Base-by-base conservation (phyloP, 2,329 filamentous ascomycete species). In the Nigrospora sphaerica region DNA sequence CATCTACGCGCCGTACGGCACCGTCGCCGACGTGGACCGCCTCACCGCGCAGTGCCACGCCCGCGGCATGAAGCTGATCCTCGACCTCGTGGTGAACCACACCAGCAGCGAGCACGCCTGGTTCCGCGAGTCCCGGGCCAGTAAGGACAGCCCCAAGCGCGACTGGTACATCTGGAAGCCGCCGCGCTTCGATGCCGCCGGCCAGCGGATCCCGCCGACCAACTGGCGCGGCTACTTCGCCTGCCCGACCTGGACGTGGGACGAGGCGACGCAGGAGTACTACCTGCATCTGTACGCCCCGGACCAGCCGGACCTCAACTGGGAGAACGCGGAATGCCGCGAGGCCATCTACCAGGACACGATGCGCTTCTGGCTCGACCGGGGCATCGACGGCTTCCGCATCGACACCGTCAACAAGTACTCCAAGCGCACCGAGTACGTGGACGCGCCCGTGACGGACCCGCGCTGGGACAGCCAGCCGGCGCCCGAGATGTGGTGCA, bases 271-370 rank as follows among this genome's bases (percentile, higher is more conserved):
- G 0, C 62, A 71, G 34, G 71, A 79, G 49, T 80, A 78, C 49
- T 80, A 78, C 47, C 63, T 80, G 1, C 74, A 76, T 52, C 69
- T 90, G 1, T 91, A 86, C 58, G 77, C 79, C 1, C 71, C 77
- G 0, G 78, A 84, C 41, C 86, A 90, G 58, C 86, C 86, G 0
- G 86, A 91, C 53, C 69, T 91, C 16, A 90, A 90, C 58, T 90
- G 86, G 85, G 83, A 88, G 46, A 83, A 84, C 42, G 71, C 73
- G 0, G 75, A 77, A 2, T 81, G 85, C 9, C 77, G 84, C 7
- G 69, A 80, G 44, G 86, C 81, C 0, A 82, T 88, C 1, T 84
- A 88, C 56, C 71, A 81, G 6, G 59, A 68, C 6, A 79, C 84
- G 6, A 83, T 88, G 74, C 70, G 72, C 0, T 90, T 88, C 61